phyloP scores from a whole-genome alignment of 2,329 filamentous ascomycete species.

The Alternaria rosae region DNA sequence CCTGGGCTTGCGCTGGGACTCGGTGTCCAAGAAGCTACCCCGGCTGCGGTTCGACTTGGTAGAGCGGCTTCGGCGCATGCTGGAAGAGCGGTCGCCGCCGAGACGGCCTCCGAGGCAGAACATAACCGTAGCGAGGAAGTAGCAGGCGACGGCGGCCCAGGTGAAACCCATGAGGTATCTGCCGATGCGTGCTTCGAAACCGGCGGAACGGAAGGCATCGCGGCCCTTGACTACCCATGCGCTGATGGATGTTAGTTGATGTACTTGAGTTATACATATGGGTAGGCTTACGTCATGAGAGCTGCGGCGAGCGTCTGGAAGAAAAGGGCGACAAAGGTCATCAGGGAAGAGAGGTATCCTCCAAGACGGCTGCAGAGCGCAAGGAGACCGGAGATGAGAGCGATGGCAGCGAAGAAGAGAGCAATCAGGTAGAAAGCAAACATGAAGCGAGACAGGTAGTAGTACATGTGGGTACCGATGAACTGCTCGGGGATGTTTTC shows the following conservation, averaged over 20 bases:
- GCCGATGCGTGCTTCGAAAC: slow-evolving; percentile 68
- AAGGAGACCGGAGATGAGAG: slow-evolving; percentile 72
- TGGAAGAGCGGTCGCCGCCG: slow-evolving; percentile 52
- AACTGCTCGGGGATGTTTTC: slow-evolving; percentile 62
- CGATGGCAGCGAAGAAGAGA: slow-evolving; percentile 76
- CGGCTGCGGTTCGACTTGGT: slow-evolving; percentile 52
- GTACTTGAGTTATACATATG: not conserved
- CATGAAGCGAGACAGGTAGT: slow-evolving; percentile 87
- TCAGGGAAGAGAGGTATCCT: slow-evolving; percentile 69
- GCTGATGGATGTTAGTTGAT: slow-evolving; percentile 47
- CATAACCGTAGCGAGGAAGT: slow-evolving; percentile 71
- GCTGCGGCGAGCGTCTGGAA: slow-evolving; percentile 72
- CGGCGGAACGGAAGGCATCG: slow-evolving; percentile 66
- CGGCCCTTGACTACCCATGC: slow-evolving; percentile 74
- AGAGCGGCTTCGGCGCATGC: slow-evolving; percentile 57
- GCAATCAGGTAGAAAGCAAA: slow-evolving; percentile 90
- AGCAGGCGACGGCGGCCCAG: slow-evolving; percentile 73
- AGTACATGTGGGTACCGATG: slow-evolving; percentile 70
- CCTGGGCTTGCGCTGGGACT: slow-evolving; percentile 53
- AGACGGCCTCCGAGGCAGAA: slow-evolving; percentile 69
- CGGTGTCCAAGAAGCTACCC: slow-evolving; percentile 63
- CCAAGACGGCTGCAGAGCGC: slow-evolving; percentile 76
- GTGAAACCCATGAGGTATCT: slow-evolving; percentile 76
- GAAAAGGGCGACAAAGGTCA: slow-evolving; percentile 68
- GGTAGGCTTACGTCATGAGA: slow-evolving; percentile 74